Conservation (phyloP, 106 monocot species). For the Acanthochlamys bracteata region DNA sequence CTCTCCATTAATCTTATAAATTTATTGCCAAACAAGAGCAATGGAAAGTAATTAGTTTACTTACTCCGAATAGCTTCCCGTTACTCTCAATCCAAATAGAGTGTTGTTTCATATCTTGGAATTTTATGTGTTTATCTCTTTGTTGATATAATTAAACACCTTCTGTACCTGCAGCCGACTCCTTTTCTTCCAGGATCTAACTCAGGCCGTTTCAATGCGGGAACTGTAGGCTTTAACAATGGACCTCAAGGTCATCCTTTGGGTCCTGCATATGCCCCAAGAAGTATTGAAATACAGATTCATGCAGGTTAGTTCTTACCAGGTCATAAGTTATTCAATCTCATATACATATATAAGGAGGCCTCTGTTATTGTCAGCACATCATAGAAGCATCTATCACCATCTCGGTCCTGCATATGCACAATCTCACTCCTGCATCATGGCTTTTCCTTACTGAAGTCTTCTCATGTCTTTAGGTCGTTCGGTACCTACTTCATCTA, state of each 20-base stretch:
- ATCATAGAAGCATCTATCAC: no score
- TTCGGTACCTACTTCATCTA: slow-evolving; percentile 23
- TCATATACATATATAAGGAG: not conserved
- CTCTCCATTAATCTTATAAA: no score
- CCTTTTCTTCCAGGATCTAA: slow-evolving; percentile 42
- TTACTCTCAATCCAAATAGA: no score
- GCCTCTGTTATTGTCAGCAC: not conserved
- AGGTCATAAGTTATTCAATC: not conserved
- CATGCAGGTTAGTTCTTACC: slow-evolving; percentile 40
- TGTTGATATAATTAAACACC: slow-evolving; percentile 6
- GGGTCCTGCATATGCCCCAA: slow-evolving; percentile 40
- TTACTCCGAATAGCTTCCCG: no score
- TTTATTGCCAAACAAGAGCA: no score
- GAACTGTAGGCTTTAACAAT: slow-evolving; percentile 26
- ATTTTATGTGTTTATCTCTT: no score
- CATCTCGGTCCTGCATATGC: no score
- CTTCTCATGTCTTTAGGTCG: slow-evolving; percentile 27
- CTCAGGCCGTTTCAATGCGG: slow-evolving; percentile 28
- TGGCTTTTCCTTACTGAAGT: not conserved
- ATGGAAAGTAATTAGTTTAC: no score
- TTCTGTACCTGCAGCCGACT: slow-evolving; percentile 18
- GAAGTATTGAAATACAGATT: slow-evolving; percentile 83
- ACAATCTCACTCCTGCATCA: not conserved
- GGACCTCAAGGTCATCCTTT: slow-evolving; percentile 19
- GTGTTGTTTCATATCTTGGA: no score